A percentile compares a stretch with the other conserved stretches of the same genome.
Evolutionary conservation across 2,329 filamentous ascomycete genomes (phyloP).

Genomic region (Pseudogymnoascus sp.): DNA sequence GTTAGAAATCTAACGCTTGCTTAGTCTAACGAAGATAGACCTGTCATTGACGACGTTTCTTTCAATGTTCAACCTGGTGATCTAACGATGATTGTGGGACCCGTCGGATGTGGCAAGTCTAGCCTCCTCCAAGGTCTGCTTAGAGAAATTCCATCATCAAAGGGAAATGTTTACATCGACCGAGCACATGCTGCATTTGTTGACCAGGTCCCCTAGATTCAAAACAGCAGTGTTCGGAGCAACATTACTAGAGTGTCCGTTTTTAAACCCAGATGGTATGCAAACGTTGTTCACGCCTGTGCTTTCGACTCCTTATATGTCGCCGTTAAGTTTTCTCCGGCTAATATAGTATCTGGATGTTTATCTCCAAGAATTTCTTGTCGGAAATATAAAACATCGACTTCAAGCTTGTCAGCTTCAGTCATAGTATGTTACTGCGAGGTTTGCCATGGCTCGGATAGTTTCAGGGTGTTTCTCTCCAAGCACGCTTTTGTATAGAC

Average conservation of each 20-base stretch:
- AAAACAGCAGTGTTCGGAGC: conserved; percentile 21
- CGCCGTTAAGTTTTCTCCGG: conserved; percentile 21
- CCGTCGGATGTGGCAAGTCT: conserved; percentile 26
- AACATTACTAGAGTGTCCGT: conserved; percentile 24
- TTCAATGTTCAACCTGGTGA: background rate
- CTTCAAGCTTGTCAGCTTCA: conserved; percentile 12
- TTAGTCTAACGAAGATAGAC: conserved; percentile 14
- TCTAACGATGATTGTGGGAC: conserved; percentile 17
- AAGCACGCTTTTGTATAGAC: conserved; percentile 16
- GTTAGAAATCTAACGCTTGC: conserved; percentile 22
- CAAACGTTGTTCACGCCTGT: conserved; percentile 29
- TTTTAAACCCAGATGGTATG: conserved; percentile 14
- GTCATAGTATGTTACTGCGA: conserved; percentile 13
- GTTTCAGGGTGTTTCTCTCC: conserved; percentile 23
- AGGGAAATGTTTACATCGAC: conserved; percentile 16
- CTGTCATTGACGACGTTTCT: conserved; percentile 11
- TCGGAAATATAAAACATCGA: background rate
- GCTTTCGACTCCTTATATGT: conserved; percentile 25
- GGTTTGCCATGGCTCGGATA: conserved; percentile 18
- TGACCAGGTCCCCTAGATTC: conserved; percentile 17
- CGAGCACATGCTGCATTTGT: conserved; percentile 14
- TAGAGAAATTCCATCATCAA: conserved; percentile 14
- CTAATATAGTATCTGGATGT: conserved; percentile 21
- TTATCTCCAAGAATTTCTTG: conserved; percentile 17
- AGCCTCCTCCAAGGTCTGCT: conserved; percentile 20